Conservation (phyloP, 306 rosid species). For the Dryas octopetala region DNA sequence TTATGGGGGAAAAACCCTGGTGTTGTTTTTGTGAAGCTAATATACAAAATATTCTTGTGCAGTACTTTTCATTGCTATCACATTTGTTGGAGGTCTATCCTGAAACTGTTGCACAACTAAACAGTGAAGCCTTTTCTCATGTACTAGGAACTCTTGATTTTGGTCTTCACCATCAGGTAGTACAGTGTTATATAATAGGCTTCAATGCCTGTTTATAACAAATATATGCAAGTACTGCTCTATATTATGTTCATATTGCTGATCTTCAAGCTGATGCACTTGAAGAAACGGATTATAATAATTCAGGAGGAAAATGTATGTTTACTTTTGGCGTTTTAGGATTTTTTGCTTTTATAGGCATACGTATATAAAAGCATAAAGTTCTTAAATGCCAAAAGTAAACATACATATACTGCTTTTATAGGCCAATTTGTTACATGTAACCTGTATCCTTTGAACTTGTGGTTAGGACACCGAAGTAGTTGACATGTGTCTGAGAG, state of each 20-base stretch:
- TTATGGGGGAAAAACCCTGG: conserved; percentile 16
- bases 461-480: conserved; percentile 71
- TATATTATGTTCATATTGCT: no score
- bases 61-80: conserved; percentile 87
- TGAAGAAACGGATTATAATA: no score
- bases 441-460: conserved; percentile 10
- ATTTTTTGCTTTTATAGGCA: background rate
- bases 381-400: no score
- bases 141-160: conserved; percentile 85
- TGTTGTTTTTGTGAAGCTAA: conserved; percentile 34
- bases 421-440: background rate
- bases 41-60: conserved; percentile 35
- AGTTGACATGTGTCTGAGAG: conserved; percentile 75
- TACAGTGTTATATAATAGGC: background rate
- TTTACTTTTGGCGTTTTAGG: background rate
- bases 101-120: conserved; percentile 84
- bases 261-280: no score
- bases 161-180: conserved; percentile 92
- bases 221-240: background rate
- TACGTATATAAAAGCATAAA: no score
- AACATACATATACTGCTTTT: no score
- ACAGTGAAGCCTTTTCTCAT: conserved; percentile 67
- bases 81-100: conserved; percentile 95
- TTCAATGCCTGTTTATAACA: background rate
- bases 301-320: background rate